Evolutionary conservation across 2,329 filamentous ascomycete genomes (phyloP), one percentile per base, ranked within the genome.

Genomic region (Xylaria sp.): DNA sequence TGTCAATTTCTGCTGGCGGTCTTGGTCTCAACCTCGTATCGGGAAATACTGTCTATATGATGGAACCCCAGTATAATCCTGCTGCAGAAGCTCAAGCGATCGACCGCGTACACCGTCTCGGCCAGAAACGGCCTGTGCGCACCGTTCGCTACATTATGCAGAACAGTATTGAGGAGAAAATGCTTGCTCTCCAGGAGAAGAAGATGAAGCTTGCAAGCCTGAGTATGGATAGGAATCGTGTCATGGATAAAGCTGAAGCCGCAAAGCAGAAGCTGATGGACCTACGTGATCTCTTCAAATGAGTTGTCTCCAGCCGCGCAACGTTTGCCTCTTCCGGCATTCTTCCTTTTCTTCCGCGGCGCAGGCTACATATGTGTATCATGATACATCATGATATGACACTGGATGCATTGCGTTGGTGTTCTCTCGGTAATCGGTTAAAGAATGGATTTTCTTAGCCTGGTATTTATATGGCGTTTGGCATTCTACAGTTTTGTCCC

Each of bases 1-100:
- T 97, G 15, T 97, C 94, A 10, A 97, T 98, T 80, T 94, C 91
- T 77, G 95, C 95, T 0, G 96, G 95, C 72, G 95, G 96, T 20
- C 88, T 98, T 18, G 95, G 95, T 15, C 89, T 98, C 48, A 98
- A 98, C 78, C 84, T 98, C 64, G 98, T 94, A 0, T 86, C 92
- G 0, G 95, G 91, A 39, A 96, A 90, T 78, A 92, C 89, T 65
- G 95, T 97, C 15, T 98, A 96, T 79, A 92, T 98, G 76, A 98
- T 99, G 95, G 96, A 99, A 79, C 96, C 96, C 5, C 94, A 98
- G 78, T 99, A 95, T 83, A 99, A 99, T 77, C 96, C 96, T 0
- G 94, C 94, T 0, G 94, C 94, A 0, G 95, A 99, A 80, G 93
- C 94, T 5, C 96, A 99, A 81, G 96, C 96, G 1, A 88, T 98